Conservation (phyloP, 768 basidiomycete genomes). For the Multifurca ochricompacta region DNA sequence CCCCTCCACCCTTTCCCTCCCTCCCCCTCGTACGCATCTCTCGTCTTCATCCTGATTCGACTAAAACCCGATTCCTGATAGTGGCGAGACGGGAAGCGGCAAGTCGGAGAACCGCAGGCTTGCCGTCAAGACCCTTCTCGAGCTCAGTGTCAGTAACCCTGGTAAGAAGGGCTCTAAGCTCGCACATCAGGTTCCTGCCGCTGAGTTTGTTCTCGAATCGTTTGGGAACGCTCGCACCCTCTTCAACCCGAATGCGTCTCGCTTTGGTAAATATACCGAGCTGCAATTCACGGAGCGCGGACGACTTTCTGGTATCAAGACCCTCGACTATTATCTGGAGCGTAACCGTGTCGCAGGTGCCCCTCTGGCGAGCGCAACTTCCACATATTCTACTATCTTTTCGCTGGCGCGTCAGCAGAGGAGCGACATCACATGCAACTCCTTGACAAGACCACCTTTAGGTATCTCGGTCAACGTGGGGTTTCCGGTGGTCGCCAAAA, state of each 20-base stretch:
- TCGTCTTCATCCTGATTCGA: background rate
- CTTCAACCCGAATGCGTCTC: slow-evolving; percentile 91
- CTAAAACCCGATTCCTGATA: slow-evolving; percentile 27
- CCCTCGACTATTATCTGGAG: slow-evolving; percentile 94
- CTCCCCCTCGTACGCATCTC: background rate
- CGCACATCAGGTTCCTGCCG: slow-evolving; percentile 76
- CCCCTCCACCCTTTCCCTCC: too few relatives aligned
- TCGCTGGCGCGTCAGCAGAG: slow-evolving; percentile 82
- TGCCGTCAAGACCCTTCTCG: slow-evolving; percentile 88
- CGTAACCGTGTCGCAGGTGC: slow-evolving; percentile 81
- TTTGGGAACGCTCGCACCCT: slow-evolving; percentile 91
- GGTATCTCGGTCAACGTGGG: slow-evolving; percentile 75
- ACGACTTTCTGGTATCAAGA: slow-evolving; percentile 82
- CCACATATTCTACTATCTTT: slow-evolving; percentile 96
- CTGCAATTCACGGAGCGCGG: slow-evolving; percentile 94
- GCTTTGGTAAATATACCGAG: slow-evolving; percentile 97
- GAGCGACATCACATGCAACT: slow-evolving; percentile 86
- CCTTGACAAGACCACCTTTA: slow-evolving; percentile 69
- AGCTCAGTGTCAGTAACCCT: slow-evolving; percentile 77
- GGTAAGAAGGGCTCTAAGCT: slow-evolving; percentile 95
- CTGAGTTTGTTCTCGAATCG: slow-evolving; percentile 91
- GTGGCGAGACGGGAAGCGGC: slow-evolving; percentile 88
- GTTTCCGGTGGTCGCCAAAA: slow-evolving; percentile 35
- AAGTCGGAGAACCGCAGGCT: slow-evolving; percentile 88
- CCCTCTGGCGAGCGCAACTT: slow-evolving; percentile 91